Evolutionary conservation across 768 basidiomycete species (phyloP), one percentile per base, ranked within the genome.

Genomic region (Rhodotorula kratochvilovae): DNA sequence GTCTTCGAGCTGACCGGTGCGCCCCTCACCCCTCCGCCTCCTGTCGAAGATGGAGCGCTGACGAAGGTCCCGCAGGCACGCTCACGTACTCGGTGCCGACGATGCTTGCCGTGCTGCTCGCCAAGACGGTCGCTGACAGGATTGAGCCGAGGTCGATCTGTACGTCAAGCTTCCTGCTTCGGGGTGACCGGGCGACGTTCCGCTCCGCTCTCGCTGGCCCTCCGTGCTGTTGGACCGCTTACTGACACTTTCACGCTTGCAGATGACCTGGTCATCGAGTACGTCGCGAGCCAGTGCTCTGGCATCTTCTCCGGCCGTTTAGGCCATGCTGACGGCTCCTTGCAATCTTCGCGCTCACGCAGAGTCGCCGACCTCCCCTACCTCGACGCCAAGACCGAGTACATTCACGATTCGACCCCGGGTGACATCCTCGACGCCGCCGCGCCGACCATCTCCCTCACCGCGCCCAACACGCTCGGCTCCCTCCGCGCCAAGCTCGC

Each of bases 101-200:
- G 68, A 93, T 93, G 91, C 81, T 94, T 54, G 78, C 79, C 16
- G 82, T 99, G 25, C 85, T 98, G 31, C 89, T 93, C 27, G 91
- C 91, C 33, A 95, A 94, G 82, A 92, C 90, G 0, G 86, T 91
- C 0, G 92, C 91, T 15, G 92, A 94, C 79, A 87, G 87, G 3
- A 80, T 96, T 66, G 90, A 94, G 79, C 90, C 90, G 5, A 92
- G 93, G 78, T 93, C 93, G 16, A 97, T 99, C 66, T 99, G 97
- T 78, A 25, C 27, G 70, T 54, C 2, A 1, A 5, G 29, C 39
- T 33, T 17, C 36, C 29, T 25, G 13, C 45, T 19, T 23, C 42
- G 12, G 27, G 36, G 0, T 19, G 5, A 48, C n/a, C 16, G n/a
- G 1, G 5, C 54, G 13, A 17, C 3, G n/a, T n/a, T n/a, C n/a